Evolutionary conservation across 2,329 filamentous ascomycete genomes (phyloP), one percentile per base, ranked within the genome.

Genomic region (Penicillium brasilianum): DNA sequence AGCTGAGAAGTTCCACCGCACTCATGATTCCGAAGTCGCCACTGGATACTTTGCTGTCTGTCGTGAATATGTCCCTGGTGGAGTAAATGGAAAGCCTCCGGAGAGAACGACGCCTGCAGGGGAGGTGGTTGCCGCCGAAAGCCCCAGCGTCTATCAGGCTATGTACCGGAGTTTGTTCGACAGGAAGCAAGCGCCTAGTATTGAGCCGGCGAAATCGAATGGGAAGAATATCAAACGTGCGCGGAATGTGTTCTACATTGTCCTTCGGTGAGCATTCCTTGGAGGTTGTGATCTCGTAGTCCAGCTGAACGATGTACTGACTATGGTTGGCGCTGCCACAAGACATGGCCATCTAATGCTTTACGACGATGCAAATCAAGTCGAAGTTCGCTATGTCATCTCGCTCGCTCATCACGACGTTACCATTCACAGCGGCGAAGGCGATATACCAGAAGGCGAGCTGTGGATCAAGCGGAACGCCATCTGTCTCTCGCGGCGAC

Each of bases 151-250:
- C 39, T 98, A 98, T 77, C 95, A 98, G 84, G 90, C 90, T 76
- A 97, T 99, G 92, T 99, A 99, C 79, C 85, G 93, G 74, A 97
- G 91, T 76, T 90, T 99, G 63, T 98, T 99, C 74, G 93, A 97
- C 70, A 87, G 94, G 71, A 93, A 90, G 71, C 83, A 82, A 65
- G 77, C 78, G 18, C 83, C 85, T 3, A 83, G 80, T 2, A 78
- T 87, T 39, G 85, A 87, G 51, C 80, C 80, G 7, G 75, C 78
- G 14, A 86, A 83, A 66, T 77, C 76, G 37, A 80, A 78, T 64
- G 74, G 73, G n/a, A 84, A 82, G 69, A 78, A 76, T 48, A 73
- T 76, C 57, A 87, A 83, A 74, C 85, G 82, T 68, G 90, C 90
- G 2, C 88, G 91, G 57, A 97, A 97, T 75, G 90, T 97, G 59